Conservation (phyloP, 495 filamentous ascomycete genomes). For the Chaetomidium leptoderma region DNA sequence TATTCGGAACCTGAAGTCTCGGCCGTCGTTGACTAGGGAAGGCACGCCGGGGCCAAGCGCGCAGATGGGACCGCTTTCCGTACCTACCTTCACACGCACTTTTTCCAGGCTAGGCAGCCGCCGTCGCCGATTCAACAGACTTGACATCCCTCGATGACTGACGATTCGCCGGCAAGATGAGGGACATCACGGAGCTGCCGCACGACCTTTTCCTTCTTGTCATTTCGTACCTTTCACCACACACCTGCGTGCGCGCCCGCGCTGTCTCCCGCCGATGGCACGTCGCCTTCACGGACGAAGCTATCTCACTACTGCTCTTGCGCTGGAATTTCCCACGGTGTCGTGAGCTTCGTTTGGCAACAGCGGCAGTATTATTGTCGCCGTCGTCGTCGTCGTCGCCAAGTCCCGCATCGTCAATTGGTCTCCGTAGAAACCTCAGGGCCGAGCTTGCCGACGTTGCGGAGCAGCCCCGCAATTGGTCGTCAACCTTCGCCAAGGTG, state of each 20-base stretch:
- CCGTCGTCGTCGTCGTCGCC: neutral
- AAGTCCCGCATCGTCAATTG: too few relatives aligned
- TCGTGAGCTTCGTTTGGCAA: constrained; percentile 47
- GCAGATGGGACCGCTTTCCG: too few relatives aligned
- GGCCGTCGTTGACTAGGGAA: too few relatives aligned
- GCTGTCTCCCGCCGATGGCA: constrained; percentile 54
- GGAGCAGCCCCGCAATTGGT: constrained; percentile 30
- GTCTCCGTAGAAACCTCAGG: constrained; percentile 29
- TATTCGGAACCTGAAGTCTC: too few relatives aligned
- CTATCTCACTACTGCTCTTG: constrained; percentile 45
- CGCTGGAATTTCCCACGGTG: constrained; percentile 52
- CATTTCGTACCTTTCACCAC: constrained; percentile 47
- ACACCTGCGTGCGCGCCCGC: constrained; percentile 52
- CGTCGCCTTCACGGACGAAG: constrained; percentile 49
- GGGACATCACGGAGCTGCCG: constrained; percentile 48
- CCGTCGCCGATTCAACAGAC: too few relatives aligned
- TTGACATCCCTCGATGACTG: neutral
- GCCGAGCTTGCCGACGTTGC: constrained; percentile 56
- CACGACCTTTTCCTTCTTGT: constrained; percentile 53
- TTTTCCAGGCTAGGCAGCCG: too few relatives aligned
- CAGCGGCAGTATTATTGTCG: constrained; percentile 12
- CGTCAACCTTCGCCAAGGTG: constrained; percentile 49
- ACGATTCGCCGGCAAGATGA: constrained; percentile 24
- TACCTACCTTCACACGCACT: too few relatives aligned
- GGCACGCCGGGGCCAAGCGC: too few relatives aligned